Evolutionary conservation across 164 flowering plant genomes (phyloP).

Genomic region (Tetracentron sinense): DNA sequence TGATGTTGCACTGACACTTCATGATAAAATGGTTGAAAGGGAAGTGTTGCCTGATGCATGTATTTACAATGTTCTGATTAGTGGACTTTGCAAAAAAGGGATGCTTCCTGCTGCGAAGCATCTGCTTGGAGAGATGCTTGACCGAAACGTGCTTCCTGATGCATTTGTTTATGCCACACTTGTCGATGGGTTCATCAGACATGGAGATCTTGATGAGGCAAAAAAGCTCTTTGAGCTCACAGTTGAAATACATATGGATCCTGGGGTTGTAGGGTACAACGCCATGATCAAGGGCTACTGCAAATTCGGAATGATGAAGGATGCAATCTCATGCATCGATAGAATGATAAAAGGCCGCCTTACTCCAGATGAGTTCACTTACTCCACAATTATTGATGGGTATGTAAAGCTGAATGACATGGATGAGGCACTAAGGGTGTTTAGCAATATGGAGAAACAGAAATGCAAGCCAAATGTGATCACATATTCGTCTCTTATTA

Average conservation of each 20-base stretch:
- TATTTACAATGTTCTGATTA: slow-evolving; percentile 68
- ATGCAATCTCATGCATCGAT: slow-evolving; percentile 49
- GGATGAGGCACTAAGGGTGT: slow-evolving; percentile 42
- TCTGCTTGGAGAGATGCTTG: slow-evolving; percentile 51
- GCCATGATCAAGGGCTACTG: slow-evolving; percentile 84
- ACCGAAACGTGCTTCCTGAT: slow-evolving; percentile 52
- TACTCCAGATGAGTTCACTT: slow-evolving; percentile 66
- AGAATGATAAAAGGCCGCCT: slow-evolving; percentile 40
- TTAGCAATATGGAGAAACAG: slow-evolving; percentile 43
- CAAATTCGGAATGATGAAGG: slow-evolving; percentile 64
- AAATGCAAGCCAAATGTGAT: slow-evolving; percentile 68
- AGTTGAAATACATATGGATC: slow-evolving; percentile 39
- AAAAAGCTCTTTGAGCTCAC: slow-evolving; percentile 44
- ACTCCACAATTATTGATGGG: slow-evolving; percentile 75
- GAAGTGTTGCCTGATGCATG: too few relatives aligned
- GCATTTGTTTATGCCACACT: slow-evolving; percentile 57
- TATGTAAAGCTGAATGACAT: slow-evolving; percentile 62
- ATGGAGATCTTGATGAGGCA: slow-evolving; percentile 57
- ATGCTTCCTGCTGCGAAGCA: slow-evolving; percentile 47
- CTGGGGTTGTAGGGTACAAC: slow-evolving; percentile 60
- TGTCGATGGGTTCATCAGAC: slow-evolving; percentile 64
- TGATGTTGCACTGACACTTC: slow-evolving; percentile 52
- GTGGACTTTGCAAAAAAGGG: slow-evolving; percentile 70
- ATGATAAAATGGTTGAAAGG: slow-evolving; percentile 52
- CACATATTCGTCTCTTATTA: slow-evolving; percentile 68